Evolutionary conservation across 2,329 filamentous ascomycete species (phyloP), one percentile per base, ranked within the genome.

Genomic region (Diaporthe vexans): DNA sequence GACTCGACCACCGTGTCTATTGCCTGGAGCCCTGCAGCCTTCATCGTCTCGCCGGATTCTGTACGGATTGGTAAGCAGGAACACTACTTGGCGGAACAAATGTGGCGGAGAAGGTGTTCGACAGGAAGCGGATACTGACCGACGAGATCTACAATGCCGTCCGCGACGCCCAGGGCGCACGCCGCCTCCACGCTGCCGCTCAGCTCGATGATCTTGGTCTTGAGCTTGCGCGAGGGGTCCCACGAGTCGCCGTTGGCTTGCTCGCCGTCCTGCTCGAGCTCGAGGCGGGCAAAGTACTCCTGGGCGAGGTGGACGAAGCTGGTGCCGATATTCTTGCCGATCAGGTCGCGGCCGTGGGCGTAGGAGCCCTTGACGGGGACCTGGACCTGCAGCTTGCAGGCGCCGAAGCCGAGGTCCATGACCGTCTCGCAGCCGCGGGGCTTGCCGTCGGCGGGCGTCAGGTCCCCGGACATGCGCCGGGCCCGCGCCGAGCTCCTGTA

Each of bases 11-110:
- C 95, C 3, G 97, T 99, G 79, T 97, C 95, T 79, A 98, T 98
- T 73, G 96, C 93, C 85, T 95, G 95, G 68, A 99, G 89, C 33
- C 97, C 97, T 57, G 96, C 96, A 26, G 96, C 97, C 81, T 94
- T 94, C 97, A 99, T 99, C 0, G 97, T 99, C 85, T 98, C 96
- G 73, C 97, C 97, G 26, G 97, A 98, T 88, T 99, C 96, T 97
- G 78, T 26, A 67, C 7, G 4, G 24, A 13, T 17, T n/a, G 37
- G 35, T 70, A 15, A 51, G 61, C 48, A 33, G 26, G 51, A 35
- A 19, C 46, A 15, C 15, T 11, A 17, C 29, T 17, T 37, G 43
- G 3, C 37, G 9, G 58, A 37, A n/a, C 46, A 24, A 51, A 24
- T 10, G 19, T 37, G 17, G 9, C 9, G 3, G 6, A 21, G 9